Conservation (phyloP, 345 rosid species). For the Moricandia arvensis region DNA sequence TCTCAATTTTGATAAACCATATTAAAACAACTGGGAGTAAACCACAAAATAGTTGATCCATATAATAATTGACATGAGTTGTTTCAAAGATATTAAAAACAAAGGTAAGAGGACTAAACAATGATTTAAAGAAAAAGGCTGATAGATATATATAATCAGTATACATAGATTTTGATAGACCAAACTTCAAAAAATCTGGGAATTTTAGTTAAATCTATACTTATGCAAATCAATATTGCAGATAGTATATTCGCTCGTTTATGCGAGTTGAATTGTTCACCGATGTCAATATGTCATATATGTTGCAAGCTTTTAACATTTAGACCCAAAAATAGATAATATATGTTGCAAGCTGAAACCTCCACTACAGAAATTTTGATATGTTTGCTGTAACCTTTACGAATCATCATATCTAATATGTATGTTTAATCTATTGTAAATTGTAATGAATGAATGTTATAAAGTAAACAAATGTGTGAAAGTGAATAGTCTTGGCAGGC, state of each 20-base stretch:
- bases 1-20: conserved; percentile 12
- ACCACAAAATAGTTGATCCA: background rate
- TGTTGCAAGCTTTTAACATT: background rate
- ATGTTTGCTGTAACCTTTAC: background rate
- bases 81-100: background rate
- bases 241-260: background rate
- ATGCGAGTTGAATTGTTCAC: background rate
- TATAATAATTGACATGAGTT: background rate
- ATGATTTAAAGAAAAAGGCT: background rate
- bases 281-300: background rate
- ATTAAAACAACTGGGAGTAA: background rate
- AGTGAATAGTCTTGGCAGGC: background rate
- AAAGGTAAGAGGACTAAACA: background rate
- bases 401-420: background rate
- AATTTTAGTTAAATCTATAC: background rate
- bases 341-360: background rate
- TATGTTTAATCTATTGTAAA: background rate
- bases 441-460: no score
- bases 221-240: background rate
- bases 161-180: background rate
- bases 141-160: background rate
- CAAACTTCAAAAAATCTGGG: background rate
- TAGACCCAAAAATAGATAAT: background rate
- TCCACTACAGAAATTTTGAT: background rate
- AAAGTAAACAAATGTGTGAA: background rate